phyloP scores from a whole-genome alignment of 495 filamentous ascomycete species.

The Hyaloscypha bicolor region DNA sequence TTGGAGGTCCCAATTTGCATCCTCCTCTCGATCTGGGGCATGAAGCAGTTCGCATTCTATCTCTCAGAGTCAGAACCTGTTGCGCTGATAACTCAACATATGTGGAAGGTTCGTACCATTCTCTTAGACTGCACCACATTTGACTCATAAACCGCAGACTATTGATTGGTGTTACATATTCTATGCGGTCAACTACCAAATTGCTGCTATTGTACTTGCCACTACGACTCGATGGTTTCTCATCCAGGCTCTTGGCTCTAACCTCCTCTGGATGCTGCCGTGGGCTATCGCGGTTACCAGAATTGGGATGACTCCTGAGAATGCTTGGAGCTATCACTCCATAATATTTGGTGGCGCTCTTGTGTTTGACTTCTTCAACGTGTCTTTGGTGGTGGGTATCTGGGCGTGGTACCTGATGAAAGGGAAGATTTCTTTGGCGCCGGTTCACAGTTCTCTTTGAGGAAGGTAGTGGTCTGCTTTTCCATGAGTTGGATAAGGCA shows the following conservation, averaged over 20 bases:
- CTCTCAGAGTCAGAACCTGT: slow-evolving; percentile 57
- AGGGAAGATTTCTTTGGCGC: slow-evolving; percentile 41
- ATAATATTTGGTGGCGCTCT: slow-evolving; percentile 71
- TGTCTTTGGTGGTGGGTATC: slow-evolving; percentile 47
- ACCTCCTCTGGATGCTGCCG: slow-evolving; percentile 68
- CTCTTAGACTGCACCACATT: background rate
- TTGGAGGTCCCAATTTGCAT: slow-evolving; percentile 67
- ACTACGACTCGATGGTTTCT: slow-evolving; percentile 70
- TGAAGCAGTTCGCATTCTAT: slow-evolving; percentile 60
- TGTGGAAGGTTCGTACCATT: slow-evolving; percentile 57
- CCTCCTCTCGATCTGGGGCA: slow-evolving; percentile 61
- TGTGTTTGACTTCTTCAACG: slow-evolving; percentile 65
- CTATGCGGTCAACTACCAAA: slow-evolving; percentile 66
- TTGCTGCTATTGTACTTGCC: slow-evolving; percentile 65
- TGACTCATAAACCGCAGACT: slow-evolving; percentile 36
- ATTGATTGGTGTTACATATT: slow-evolving; percentile 80
- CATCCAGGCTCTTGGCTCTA: slow-evolving; percentile 64
- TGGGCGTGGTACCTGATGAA: slow-evolving; percentile 60
- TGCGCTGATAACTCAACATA: slow-evolving; percentile 61
- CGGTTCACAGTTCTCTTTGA: slow-evolving; percentile 14
- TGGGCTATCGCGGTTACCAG: slow-evolving; percentile 67
- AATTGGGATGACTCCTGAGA: slow-evolving; percentile 45
- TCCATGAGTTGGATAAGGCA: background rate
- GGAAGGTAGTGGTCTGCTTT: background rate
- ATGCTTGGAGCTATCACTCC: slow-evolving; percentile 70